These are phyloP conservation scores for Phytophthora boehmeriae DNA, from an alignment of 352 stramenopile genomes.

Conservation along the genomic window DNA sequence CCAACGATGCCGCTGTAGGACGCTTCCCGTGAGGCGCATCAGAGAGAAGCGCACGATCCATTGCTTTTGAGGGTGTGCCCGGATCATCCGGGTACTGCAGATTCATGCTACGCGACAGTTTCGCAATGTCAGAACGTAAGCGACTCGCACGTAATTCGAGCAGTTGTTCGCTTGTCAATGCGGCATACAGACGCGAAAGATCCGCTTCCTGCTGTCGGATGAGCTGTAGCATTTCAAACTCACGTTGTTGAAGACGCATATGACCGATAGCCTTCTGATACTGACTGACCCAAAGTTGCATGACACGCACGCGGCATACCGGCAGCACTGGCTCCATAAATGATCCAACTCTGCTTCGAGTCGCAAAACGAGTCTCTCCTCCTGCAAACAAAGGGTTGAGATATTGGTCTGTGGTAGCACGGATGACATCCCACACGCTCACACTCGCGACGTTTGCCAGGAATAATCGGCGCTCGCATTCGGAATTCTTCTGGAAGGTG, in stretches of 20 bases:
- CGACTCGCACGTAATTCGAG: constrained; percentile 66
- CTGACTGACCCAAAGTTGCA: constrained; percentile 87
- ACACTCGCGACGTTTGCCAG: constrained; percentile 69
- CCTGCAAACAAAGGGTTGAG: constrained; percentile 83
- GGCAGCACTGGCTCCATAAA: constrained; percentile 79
- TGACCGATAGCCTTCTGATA: constrained; percentile 90
- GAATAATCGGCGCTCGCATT: constrained; percentile 73
- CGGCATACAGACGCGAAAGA: constrained; percentile 65
- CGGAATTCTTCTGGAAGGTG: constrained; percentile 92
- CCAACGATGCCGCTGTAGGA: constrained; percentile 37
- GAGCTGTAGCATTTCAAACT: constrained; percentile 84
- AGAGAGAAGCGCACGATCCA: constrained; percentile 14
- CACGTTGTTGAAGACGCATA: constrained; percentile 86
- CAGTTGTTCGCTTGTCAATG: constrained; percentile 65
- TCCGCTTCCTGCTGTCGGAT: constrained; percentile 85
- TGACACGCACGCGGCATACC: constrained; percentile 84
- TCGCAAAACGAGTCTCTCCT: constrained; percentile 17
- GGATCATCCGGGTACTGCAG: constrained; percentile 61
- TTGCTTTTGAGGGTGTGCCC: constrained; percentile 20
- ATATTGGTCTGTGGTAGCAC: constrained; percentile 81
- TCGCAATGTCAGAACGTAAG: constrained; percentile 76
- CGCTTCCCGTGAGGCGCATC: constrained; percentile 26
- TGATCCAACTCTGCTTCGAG: constrained; percentile 16
- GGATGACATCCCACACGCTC: constrained; percentile 87
- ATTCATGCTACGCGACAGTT: constrained; percentile 75